Conservation (phyloP, 2,329 filamentous ascomycete genomes). For the Xenoacremonium recifei region DNA sequence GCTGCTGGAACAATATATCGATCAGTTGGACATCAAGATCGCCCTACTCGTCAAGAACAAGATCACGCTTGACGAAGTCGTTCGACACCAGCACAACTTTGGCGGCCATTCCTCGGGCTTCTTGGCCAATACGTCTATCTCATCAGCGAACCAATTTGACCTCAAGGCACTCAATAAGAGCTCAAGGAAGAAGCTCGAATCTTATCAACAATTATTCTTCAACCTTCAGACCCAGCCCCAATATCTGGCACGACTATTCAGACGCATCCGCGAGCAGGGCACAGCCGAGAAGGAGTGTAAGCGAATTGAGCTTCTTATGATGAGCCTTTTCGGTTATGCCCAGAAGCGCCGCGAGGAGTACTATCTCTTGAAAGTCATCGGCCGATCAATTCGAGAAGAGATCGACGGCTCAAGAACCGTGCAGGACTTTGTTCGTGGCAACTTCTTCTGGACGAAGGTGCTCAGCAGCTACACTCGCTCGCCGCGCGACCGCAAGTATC, state of each 20-base stretch:
- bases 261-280: constrained; percentile 76
- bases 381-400: constrained; percentile 81
- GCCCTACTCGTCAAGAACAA: constrained; percentile 98
- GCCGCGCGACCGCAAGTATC: constrained; percentile 86
- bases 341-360: constrained; percentile 97
- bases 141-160: constrained; percentile 89
- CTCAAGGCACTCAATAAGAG: constrained; percentile 97
- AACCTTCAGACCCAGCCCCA: constrained; percentile 94
- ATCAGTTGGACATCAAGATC: constrained; percentile 98
- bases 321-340: constrained; percentile 95
- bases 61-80: constrained; percentile 95
- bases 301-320: constrained; percentile 87
- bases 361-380: constrained; percentile 86
- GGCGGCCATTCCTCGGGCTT: constrained; percentile 84
- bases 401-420: constrained; percentile 70
- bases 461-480: constrained; percentile 86
- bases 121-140: constrained; percentile 83
- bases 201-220: constrained; percentile 98
- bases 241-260: constrained; percentile 88
- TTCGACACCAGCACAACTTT: constrained; percentile 94
- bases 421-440: constrained; percentile 84
- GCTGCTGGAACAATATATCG: constrained; percentile 95
- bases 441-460: constrained; percentile 90
- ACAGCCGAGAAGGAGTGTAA: constrained; percentile 91
- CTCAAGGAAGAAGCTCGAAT: constrained; percentile 90